A percentile compares a stretch with the other conserved stretches of the same genome.
These are phyloP conservation scores for Kondoa malvinella DNA, from an alignment of 768 basidiomycete species.

Conservation along the genomic window DNA sequence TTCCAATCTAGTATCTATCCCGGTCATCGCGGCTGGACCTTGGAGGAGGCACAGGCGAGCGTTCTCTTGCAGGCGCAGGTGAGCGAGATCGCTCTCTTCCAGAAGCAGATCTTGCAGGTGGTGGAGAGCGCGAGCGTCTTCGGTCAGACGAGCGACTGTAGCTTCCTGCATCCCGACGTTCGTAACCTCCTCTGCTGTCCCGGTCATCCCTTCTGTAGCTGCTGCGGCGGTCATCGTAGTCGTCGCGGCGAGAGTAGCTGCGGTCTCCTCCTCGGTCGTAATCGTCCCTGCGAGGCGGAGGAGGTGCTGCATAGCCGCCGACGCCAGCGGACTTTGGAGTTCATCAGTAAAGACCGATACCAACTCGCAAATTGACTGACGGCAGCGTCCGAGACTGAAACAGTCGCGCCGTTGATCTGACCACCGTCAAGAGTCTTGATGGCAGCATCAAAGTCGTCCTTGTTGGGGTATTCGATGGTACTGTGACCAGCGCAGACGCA, in stretches of 20 bases:
- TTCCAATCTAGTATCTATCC: not conserved
- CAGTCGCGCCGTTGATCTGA: conserved; percentile 69
- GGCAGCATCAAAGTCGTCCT: conserved; percentile 81
- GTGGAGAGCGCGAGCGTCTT: not conserved
- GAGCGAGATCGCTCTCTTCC: conserved; percentile 6
- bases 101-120: conserved; percentile 8
- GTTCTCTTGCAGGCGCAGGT: not conserved
- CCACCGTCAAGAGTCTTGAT: conserved; percentile 70
- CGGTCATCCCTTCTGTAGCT: conserved; percentile 8
- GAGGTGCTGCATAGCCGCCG: conserved; percentile 12
- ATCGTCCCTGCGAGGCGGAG: conserved; percentile 14
- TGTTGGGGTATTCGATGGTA: conserved; percentile 70
- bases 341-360: not conserved
- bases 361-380: not conserved
- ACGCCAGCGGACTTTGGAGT: not conserved
- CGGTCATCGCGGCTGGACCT: conserved; percentile 10
- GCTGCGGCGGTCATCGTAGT: conserved; percentile 1
- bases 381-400: conserved; percentile 41
- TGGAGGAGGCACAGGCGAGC: not conserved
- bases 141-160: conserved; percentile 1
- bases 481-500: conserved; percentile 34
- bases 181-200: conserved; percentile 5
- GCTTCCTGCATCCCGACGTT: not conserved
- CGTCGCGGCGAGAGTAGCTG: conserved; percentile 11
- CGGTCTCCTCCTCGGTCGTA: conserved; percentile 4